Conservation (phyloP, 2,329 filamentous ascomycete genomes). For the Ceratocystis diversiconidia region DNA sequence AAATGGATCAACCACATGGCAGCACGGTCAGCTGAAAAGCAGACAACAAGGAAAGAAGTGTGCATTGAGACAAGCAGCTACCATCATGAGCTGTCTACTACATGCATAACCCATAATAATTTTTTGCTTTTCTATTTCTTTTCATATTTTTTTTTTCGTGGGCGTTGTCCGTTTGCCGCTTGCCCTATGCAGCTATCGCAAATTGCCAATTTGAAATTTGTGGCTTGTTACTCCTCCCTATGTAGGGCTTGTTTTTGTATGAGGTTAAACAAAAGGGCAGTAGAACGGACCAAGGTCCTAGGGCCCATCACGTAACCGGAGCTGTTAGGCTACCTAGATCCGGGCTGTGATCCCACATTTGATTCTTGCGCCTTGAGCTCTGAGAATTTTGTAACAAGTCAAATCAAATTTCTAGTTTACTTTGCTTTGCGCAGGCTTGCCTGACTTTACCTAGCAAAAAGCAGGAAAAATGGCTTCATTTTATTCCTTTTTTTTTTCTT, state of each 20-base stretch:
- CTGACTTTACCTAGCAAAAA: neutral
- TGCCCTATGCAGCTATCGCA: conserved; percentile 2
- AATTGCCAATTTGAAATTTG: neutral
- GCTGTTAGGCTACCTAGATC: too few relatives aligned
- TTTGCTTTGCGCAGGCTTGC: neutral
- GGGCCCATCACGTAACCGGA: too few relatives aligned
- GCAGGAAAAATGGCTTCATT: neutral
- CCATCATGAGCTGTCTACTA: neutral
- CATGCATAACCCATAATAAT: neutral
- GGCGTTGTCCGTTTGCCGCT: neutral
- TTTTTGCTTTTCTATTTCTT: neutral
- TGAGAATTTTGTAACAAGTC: neutral
- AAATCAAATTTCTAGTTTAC: neutral
- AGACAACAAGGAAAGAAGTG: neutral
- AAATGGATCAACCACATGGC: neutral
- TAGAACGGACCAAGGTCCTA: too few relatives aligned
- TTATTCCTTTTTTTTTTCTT: neutral
- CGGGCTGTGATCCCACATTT: too few relatives aligned
- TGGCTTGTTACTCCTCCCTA: neutral
- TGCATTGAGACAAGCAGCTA: neutral
- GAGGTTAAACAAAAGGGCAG: neutral
- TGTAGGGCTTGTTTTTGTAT: neutral
- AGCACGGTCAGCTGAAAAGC: neutral
- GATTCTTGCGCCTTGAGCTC: too few relatives aligned
- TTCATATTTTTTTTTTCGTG: neutral